Conservation (phyloP, 2,329 filamentous ascomycete species). For the Neoascochyta sp. region DNA sequence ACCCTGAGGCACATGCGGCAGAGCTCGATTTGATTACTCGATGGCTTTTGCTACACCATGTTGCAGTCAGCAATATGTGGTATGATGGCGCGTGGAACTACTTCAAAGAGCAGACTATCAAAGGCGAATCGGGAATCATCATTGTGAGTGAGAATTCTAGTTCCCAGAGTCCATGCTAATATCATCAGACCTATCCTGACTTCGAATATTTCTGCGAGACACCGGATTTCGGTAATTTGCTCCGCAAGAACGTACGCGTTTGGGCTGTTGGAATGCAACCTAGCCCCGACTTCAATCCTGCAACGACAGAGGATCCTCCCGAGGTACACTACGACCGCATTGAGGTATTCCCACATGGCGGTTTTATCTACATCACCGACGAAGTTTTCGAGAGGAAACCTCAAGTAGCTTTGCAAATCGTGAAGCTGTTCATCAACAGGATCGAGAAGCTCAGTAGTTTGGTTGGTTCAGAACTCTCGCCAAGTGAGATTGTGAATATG, state of each 20-base stretch:
- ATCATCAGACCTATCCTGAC: constrained; percentile 25
- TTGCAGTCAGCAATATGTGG: constrained; percentile 24
- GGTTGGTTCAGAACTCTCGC: constrained; percentile 10
- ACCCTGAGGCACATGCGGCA: constrained; percentile 25
- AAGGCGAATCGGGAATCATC: constrained; percentile 24
- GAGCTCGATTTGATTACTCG: constrained; percentile 29
- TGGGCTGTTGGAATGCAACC: constrained; percentile 36
- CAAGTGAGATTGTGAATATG: constrained; percentile 13
- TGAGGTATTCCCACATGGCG: constrained; percentile 39
- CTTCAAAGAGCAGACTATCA: constrained; percentile 18
- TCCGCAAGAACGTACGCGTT: constrained; percentile 25
- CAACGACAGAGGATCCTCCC: constrained; percentile 10
- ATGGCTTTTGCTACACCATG: constrained; percentile 31
- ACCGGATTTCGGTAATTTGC: constrained; percentile 30
- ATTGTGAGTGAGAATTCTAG: constrained; percentile 15
- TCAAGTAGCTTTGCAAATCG: constrained; percentile 33
- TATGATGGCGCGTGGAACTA: constrained; percentile 23
- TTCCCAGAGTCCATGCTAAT: constrained; percentile 10
- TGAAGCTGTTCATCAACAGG: constrained; percentile 34
- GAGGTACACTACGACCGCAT: constrained; percentile 22
- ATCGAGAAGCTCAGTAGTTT: constrained; percentile 18
- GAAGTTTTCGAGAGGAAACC: constrained; percentile 42
- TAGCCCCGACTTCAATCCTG: constrained; percentile 12
- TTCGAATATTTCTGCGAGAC: constrained; percentile 31
- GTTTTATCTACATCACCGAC: constrained; percentile 43